Conservation (phyloP, 345 rosid species). For the Populus tremula region DNA sequence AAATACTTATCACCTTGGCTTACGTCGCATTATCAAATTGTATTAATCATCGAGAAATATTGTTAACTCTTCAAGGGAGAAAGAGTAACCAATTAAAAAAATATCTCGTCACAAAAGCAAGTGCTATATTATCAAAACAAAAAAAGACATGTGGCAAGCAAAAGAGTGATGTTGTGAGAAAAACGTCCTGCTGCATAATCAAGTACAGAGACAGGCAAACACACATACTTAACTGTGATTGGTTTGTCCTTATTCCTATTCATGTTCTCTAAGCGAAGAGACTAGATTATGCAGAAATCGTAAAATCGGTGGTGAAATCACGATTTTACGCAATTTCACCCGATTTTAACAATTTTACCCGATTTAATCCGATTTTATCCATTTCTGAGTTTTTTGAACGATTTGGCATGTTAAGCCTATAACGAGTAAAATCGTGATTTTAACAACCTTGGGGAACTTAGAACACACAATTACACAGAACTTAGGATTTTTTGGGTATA, state of each 20-base stretch:
- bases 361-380: no score
- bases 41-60: no score
- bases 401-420: no score
- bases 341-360: no score
- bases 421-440: no score
- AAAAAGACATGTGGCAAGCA: slow-evolving; percentile 47
- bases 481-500: background rate
- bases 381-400: no score
- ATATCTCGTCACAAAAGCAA: slow-evolving; percentile 8
- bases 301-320: no score
- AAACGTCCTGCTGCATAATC: slow-evolving; percentile 31
- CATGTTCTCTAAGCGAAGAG: slow-evolving; percentile 10
- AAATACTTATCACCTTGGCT: no score
- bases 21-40: no score
- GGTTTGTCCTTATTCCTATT: slow-evolving; percentile 40
- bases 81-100: slow-evolving; percentile 18
- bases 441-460: no score
- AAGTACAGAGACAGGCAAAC: slow-evolving; percentile 42
- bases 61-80: slow-evolving; percentile 18
- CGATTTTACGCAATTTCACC: no score
- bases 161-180: slow-evolving; percentile 32
- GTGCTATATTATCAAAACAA: background rate
- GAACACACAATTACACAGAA: background rate
- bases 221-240: slow-evolving; percentile 44
- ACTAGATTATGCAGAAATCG: background rate